These are phyloP conservation scores for Sarocladium brachiariae DNA, from an alignment of 2,329 filamentous ascomycete species.

Conservation along the genomic window DNA sequence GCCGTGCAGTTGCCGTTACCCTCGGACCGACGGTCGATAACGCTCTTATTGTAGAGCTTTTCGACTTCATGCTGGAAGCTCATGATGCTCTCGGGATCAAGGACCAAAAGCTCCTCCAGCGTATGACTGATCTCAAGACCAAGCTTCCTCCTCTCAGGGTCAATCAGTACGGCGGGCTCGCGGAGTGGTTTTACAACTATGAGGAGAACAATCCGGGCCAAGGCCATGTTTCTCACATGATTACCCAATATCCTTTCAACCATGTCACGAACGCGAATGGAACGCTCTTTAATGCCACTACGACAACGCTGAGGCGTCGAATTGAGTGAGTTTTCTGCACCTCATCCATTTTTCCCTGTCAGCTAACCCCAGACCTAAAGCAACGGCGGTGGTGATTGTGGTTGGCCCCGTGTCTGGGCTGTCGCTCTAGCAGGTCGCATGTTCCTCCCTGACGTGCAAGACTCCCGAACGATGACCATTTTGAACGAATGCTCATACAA, in stretches of 20 bases:
- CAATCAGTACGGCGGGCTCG: conserved; percentile 8
- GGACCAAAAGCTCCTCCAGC: conserved; percentile 11
- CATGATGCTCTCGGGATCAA: conserved; percentile 11
- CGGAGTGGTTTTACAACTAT: conserved; percentile 11
- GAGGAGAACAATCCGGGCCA: conserved; percentile 12
- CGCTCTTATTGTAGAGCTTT: conserved; percentile 13
- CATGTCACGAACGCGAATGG: conserved; percentile 10
- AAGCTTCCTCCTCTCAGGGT: background rate
- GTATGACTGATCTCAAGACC: background rate
- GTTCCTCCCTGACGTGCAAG: conserved; percentile 6
- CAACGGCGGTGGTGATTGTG: conserved; percentile 36
- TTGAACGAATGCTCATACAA: conserved; percentile 10
- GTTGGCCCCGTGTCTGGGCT: conserved; percentile 41
- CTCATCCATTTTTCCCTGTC: background rate
- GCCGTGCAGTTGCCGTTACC: conserved; percentile 11
- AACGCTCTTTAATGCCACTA: conserved; percentile 9
- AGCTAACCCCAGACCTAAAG: conserved; percentile 12
- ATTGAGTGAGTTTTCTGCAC: background rate
- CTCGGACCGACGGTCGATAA: conserved; percentile 12
- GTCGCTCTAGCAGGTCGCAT: conserved; percentile 26
- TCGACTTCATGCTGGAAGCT: conserved; percentile 11
- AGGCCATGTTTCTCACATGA: conserved; percentile 11
- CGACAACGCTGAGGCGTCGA: conserved; percentile 5
- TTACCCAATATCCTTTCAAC: conserved; percentile 8
- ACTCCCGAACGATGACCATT: background rate